These are phyloP conservation scores for Thelephora terrestris DNA, from an alignment of 1,284 basidiomycete genomes.

Conservation along the genomic window DNA sequence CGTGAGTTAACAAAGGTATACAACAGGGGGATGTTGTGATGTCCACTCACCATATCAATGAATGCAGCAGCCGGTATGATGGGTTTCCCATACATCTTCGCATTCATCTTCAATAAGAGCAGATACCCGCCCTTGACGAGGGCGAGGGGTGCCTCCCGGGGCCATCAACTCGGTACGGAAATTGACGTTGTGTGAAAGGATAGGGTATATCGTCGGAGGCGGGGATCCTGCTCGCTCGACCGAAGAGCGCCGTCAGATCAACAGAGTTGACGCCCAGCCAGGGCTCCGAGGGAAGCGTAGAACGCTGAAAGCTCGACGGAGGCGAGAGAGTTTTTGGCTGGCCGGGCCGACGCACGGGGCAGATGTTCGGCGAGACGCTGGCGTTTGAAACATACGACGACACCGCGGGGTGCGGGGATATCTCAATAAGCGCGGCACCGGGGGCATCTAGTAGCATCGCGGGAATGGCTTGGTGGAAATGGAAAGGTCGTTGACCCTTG, in stretches of 20 bases:
- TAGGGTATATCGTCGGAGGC: neutral
- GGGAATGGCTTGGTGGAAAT: slow-evolving; percentile 19
- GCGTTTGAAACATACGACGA: slow-evolving; percentile 20
- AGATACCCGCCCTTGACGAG: neutral
- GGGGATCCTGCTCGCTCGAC: neutral
- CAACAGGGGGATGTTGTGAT: neutral
- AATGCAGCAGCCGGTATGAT: slow-evolving; percentile 37
- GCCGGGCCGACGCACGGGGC: slow-evolving; percentile 24
- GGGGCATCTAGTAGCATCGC: slow-evolving; percentile 11
- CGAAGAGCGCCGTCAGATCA: neutral
- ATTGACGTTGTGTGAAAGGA: neutral
- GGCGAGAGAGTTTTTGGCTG: slow-evolving; percentile 8
- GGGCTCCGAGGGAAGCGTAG: neutral
- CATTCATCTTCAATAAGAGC: slow-evolving; percentile 20
- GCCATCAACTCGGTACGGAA: neutral
- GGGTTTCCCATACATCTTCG: slow-evolving; percentile 25
- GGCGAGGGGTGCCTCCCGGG: neutral
- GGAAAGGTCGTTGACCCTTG: slow-evolving; percentile 19
- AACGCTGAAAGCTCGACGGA: neutral
- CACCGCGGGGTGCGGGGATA: slow-evolving; percentile 28
- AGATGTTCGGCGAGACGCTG: slow-evolving; percentile 5
- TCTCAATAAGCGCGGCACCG: slow-evolving; percentile 21
- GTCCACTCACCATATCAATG: slow-evolving; percentile 34
- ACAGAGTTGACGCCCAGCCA: neutral
- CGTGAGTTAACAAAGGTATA: neutral